A percentile compares a stretch with the other conserved stretches of the same genome.
Evolutionary conservation across 257 asterid genomes (phyloP).

Genomic region (Plantago ovata): DNA sequence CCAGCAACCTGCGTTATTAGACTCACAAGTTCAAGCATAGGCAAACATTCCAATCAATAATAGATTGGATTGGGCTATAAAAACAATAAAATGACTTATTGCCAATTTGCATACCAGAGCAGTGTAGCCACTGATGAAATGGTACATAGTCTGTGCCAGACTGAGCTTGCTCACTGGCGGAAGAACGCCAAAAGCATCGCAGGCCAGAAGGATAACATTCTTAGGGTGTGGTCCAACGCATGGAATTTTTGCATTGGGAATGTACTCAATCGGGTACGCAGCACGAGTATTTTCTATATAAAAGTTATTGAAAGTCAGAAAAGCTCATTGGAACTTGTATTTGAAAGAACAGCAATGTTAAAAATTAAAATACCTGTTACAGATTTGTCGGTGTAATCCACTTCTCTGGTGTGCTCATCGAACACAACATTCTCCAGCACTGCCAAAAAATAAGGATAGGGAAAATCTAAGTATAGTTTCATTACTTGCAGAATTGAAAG

Average conservation of each 20-base stretch:
- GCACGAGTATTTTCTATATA: constrained; percentile 90
- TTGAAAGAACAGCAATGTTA: too few relatives aligned
- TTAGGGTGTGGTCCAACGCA: constrained; percentile 92
- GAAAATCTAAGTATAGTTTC: background rate
- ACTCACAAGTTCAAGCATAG: background rate
- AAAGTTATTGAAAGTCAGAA: background rate
- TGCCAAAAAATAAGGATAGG: constrained; percentile 18
- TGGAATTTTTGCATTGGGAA: constrained; percentile 91
- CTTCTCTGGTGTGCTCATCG: constrained; percentile 89
- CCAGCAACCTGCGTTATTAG: constrained; percentile 82
- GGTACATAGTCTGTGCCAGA: constrained; percentile 95
- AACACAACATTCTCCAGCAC: constrained; percentile 95
- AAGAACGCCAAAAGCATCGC: constrained; percentile 98
- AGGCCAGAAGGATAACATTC: constrained; percentile 86
- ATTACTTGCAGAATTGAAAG: background rate
- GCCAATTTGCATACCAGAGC: constrained; percentile 55
- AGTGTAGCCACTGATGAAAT: constrained; percentile 99
- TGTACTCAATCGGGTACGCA: constrained; percentile 93
- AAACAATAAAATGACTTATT: background rate
- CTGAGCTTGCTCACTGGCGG: constrained; percentile 97
- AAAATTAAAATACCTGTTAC: constrained; percentile 63
- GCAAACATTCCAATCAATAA: background rate
- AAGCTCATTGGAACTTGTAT: background rate
- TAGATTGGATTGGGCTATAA: background rate
- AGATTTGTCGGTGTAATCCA: constrained; percentile 81